Percentiles rank a stretch among this genome's conserved stretches.
Evolutionary conservation across 495 filamentous ascomycete species (phyloP).

Genomic region (Entonaema liquescens): DNA sequence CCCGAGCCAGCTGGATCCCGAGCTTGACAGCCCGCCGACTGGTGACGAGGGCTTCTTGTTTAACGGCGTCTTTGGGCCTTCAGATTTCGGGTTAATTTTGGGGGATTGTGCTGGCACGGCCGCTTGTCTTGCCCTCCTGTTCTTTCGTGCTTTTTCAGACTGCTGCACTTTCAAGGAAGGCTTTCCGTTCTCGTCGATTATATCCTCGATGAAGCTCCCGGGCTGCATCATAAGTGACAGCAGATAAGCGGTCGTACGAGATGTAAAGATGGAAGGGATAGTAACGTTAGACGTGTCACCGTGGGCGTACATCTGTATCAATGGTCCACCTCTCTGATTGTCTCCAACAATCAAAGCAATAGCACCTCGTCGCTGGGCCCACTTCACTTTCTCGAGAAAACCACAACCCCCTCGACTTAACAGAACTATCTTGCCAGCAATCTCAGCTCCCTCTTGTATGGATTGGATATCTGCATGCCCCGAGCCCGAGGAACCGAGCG

Average conservation of each 20-base stretch:
- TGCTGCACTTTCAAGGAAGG: conserved; percentile 58
- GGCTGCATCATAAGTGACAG: conserved; percentile 87
- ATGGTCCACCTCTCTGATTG: conserved; percentile 80
- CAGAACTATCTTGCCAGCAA: conserved; percentile 89
- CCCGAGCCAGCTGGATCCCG: conserved; percentile 60
- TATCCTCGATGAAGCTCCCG: conserved; percentile 66
- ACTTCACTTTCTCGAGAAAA: conserved; percentile 96
- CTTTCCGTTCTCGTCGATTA: conserved; percentile 62
- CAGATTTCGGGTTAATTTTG: conserved; percentile 30
- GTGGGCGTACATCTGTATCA: conserved; percentile 96
- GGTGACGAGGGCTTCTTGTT: conserved; percentile 20
- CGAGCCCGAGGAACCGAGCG: conserved; percentile 52
- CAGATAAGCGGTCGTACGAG: conserved; percentile 91
- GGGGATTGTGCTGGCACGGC: conserved; percentile 35
- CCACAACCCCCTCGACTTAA: conserved; percentile 93
- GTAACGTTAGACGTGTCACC: conserved; percentile 95
- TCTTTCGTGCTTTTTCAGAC: conserved; percentile 52
- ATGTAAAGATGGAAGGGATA: conserved; percentile 94
- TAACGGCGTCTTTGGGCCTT: conserved; percentile 21
- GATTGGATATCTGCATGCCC: conserved; percentile 93
- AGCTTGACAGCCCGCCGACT: conserved; percentile 17
- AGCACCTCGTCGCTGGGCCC: conserved; percentile 90
- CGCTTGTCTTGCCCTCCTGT: conserved; percentile 50
- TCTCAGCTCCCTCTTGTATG: conserved; percentile 92
- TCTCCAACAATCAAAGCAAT: conserved; percentile 94